These are phyloP conservation scores for Albizia julibrissin DNA, from an alignment of 306 rosid species.

Conservation along the genomic window DNA sequence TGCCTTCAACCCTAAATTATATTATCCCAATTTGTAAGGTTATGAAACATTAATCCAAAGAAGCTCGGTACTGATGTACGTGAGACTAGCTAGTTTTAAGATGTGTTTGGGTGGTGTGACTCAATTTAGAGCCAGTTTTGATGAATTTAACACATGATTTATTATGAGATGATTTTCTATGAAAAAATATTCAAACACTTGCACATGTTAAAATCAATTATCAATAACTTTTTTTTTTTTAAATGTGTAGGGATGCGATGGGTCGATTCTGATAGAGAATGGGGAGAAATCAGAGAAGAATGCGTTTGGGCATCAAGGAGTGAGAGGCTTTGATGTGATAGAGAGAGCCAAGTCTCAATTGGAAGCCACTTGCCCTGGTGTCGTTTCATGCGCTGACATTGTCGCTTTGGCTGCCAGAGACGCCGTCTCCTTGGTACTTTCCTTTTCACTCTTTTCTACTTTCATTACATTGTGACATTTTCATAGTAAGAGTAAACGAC, in stretches of 20 bases:
- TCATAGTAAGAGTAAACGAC: too few species aligned
- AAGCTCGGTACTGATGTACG: not conserved
- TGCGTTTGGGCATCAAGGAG: constrained; percentile 80
- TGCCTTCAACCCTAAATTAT: too few species aligned
- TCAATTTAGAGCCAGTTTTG: too few species aligned
- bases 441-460: not conserved
- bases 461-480: too few species aligned
- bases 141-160: too few species aligned
- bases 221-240: too few species aligned
- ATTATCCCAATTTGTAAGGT: too few species aligned
- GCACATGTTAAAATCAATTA: too few species aligned
- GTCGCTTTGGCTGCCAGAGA: constrained; percentile 95
- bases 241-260: constrained; percentile 76
- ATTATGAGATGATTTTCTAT: too few species aligned
- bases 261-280: constrained; percentile 73
- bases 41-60: too few species aligned
- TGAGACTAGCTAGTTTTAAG: not conserved
- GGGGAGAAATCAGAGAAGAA: constrained; percentile 47
- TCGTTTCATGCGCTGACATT: constrained; percentile 89
- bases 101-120: not conserved
- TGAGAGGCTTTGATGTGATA: constrained; percentile 75
- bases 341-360: constrained; percentile 67
- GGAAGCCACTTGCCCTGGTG: constrained; percentile 65
- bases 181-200: too few species aligned
- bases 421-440: constrained; percentile 60